Percentiles rank a stretch among this genome's conserved stretches.
Conservation (phyloP, 2,329 filamentous ascomycete species). For the Penicillium janthinellum region DNA sequence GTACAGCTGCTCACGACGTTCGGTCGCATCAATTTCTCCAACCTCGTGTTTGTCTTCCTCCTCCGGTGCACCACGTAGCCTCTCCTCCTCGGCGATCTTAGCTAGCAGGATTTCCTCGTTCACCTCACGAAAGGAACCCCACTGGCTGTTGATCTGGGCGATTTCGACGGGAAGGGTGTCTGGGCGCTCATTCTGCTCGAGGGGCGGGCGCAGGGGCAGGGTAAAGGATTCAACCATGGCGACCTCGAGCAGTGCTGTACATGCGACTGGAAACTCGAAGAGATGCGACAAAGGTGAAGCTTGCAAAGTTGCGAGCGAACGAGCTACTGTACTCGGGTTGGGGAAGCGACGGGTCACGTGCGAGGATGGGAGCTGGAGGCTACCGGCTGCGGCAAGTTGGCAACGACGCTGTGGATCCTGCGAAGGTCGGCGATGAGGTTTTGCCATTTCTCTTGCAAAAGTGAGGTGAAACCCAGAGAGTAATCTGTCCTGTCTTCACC, state of each 20-base stretch:
- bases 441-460: background rate
- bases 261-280: background rate
- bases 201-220: slow-evolving; percentile 64
- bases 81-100: slow-evolving; percentile 61
- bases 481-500: background rate
- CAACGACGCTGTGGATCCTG: background rate
- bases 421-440: background rate
- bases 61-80: slow-evolving; percentile 51
- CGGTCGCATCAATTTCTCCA: slow-evolving; percentile 40
- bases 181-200: slow-evolving; percentile 52
- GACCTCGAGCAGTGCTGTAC: background rate
- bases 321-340: background rate
- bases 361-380: background rate
- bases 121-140: slow-evolving; percentile 79
- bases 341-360: slow-evolving; percentile 1
- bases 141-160: slow-evolving; percentile 73
- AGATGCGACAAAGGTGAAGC: background rate
- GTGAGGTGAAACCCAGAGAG: background rate
- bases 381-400: no score
- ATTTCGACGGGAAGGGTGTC: slow-evolving; percentile 73
- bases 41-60: slow-evolving; percentile 33
- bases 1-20: slow-evolving; percentile 46
- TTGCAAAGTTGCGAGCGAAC: background rate
- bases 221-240: slow-evolving; percentile 47
- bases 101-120: slow-evolving; percentile 71